A percentile compares a stretch with the other conserved stretches of the same genome.
Evolutionary conservation across 768 basidiomycete species (phyloP).

Genomic region (Leccinum uliginosum): DNA sequence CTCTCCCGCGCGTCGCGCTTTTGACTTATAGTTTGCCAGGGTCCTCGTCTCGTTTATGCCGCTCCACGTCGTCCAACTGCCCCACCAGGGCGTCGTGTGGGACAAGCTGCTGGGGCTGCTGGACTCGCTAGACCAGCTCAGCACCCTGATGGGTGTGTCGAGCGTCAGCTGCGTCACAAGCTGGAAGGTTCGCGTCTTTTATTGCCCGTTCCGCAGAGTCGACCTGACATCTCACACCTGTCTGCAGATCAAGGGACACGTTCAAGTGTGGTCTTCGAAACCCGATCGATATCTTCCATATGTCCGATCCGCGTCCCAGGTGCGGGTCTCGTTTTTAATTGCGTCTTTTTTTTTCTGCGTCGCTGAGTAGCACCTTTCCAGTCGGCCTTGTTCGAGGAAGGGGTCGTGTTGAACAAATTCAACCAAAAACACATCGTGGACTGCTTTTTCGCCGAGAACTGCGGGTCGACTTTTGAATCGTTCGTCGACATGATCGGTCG

Average conservation of each 20-base stretch:
- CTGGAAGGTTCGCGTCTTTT: slow-evolving; percentile 52
- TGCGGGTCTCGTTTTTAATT: slow-evolving; percentile 23
- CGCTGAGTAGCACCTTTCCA: slow-evolving; percentile 23
- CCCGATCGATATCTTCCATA: slow-evolving; percentile 47
- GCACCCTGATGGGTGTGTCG: slow-evolving; percentile 39
- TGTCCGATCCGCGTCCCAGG: slow-evolving; percentile 62
- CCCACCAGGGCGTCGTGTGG: slow-evolving; percentile 49
- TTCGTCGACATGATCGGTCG: slow-evolving; percentile 36
- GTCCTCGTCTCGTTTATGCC: slow-evolving; percentile 65
- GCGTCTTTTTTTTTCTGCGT: background rate
- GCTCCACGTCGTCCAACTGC: slow-evolving; percentile 52
- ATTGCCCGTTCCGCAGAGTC: too few species aligned
- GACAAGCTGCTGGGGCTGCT: slow-evolving; percentile 44
- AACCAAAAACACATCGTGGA: slow-evolving; percentile 59
- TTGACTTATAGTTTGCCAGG: slow-evolving; percentile 68
- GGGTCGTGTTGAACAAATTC: slow-evolving; percentile 49
- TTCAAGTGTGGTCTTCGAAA: slow-evolving; percentile 45
- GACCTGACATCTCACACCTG: background rate
- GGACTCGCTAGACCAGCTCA: slow-evolving; percentile 53
- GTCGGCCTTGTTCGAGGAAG: slow-evolving; percentile 55
- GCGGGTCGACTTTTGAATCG: slow-evolving; percentile 48
- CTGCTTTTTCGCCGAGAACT: slow-evolving; percentile 59
- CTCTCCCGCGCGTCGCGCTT: slow-evolving; percentile 51
- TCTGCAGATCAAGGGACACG: slow-evolving; percentile 44
- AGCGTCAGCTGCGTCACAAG: slow-evolving; percentile 45